Base-by-base conservation (phyloP, 2,329 filamentous ascomycete genomes). In the Penicillium rolfsii region DNA sequence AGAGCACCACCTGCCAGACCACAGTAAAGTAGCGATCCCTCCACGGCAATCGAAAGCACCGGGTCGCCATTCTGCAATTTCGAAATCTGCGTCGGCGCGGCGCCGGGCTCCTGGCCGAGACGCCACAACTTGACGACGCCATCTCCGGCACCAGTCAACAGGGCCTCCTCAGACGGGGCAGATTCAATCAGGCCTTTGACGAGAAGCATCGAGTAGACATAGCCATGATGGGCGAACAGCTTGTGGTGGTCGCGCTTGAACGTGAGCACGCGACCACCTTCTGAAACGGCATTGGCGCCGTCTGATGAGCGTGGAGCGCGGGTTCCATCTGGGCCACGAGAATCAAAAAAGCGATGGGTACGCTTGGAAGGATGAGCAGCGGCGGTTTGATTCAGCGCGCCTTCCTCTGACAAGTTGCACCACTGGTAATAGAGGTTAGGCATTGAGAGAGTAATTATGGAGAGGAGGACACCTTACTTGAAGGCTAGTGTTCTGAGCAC, bases 101-200 rank as follows among this genome's bases (percentile, higher is more conserved):
- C 86, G 56, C 83, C 83, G 11, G 81, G 79, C 9, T 85, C 79
- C 8, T 84, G 79, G n/a, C 85, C 78, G 16, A 97, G 83, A 56
- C 85, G 86, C 95, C 95, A 99, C n/a, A 98, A 76, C 76, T 97
- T 96, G 73, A 99, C 93, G 0, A 90, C 91, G 0, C 95, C 96
- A 72, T 98, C 95, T 35, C 95, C 96, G 38, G 92, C 93, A 8
- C 93, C 95, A 0, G 94, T 96, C 35, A 99, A 87, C 40, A 99
- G 76, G 0, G 96, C 87, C 68, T 98, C 93, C 59, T 84, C 81
- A 28, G 71, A 70, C 1, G 91, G 87, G 0, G 85, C 82, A 6
- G 89, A 89, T n/a, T 83, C 81, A 4, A 91, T 84, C 6, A 91
- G 83, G 0, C 91, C 91, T 62, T 86, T 87, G 0, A 91, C 88